Evolutionary conservation across 2,329 filamentous ascomycete genomes (phyloP).

Genomic region (Madurella fahalii): DNA sequence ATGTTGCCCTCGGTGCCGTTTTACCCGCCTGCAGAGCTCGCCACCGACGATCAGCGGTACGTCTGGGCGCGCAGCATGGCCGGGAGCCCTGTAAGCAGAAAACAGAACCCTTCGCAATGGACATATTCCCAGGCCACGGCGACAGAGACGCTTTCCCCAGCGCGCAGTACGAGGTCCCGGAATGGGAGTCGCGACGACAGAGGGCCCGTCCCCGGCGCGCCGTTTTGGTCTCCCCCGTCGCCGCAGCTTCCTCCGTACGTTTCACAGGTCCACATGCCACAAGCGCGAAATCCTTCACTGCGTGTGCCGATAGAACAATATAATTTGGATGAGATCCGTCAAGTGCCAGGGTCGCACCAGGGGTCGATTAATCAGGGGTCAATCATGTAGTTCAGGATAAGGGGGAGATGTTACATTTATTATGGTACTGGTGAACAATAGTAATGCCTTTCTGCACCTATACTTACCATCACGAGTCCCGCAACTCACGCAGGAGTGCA

Average conservation of each 20-base stretch:
- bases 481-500: slow-evolving; percentile 3
- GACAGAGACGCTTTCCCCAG: no score
- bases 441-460: no score
- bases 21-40: neutral
- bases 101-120: neutral
- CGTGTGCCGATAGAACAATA: neutral
- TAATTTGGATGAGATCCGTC: neutral
- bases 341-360: neutral
- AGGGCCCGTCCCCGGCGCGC: neutral
- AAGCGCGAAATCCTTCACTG: neutral
- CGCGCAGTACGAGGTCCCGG: neutral
- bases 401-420: no score
- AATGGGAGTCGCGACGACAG: neutral
- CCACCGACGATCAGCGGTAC: neutral
- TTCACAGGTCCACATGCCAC: neutral
- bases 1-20: neutral
- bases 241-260: neutral
- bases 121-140: neutral
- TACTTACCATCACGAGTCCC: neutral
- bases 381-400: neutral
- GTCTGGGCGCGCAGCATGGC: neutral
- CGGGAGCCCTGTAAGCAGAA: neutral
- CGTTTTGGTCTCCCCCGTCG: neutral
- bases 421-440: no score
- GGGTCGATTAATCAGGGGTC: neutral